Conservation (phyloP, 1,139 yeast species). For the Hemisphaericaspora xylanilytica region DNA sequence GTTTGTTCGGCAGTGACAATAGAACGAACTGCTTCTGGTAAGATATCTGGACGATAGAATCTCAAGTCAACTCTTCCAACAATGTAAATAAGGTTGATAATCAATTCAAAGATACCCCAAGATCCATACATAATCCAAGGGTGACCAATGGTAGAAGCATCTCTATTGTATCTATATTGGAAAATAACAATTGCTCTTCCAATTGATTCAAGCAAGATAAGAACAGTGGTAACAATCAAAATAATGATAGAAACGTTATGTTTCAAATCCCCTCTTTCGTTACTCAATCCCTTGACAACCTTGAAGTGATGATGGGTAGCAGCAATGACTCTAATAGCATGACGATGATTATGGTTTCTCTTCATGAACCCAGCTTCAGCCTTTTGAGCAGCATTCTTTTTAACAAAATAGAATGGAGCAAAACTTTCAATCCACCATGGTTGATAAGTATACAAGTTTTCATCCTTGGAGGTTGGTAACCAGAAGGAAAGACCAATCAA, state of each 20-base stretch:
- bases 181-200: constrained; percentile 34
- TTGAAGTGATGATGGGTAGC: constrained; percentile 44
- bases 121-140: constrained; percentile 34
- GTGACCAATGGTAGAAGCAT: constrained; percentile 22
- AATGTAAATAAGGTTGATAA: constrained; percentile 36
- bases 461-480: constrained; percentile 46
- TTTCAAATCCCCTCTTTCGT: constrained; percentile 36
- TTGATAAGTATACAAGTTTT: constrained; percentile 42
- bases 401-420: constrained; percentile 42
- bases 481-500: constrained; percentile 40
- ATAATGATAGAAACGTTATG: constrained; percentile 37
- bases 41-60: constrained; percentile 45
- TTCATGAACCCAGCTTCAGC: constrained; percentile 45
- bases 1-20: constrained; percentile 45
- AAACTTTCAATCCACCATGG: constrained; percentile 51
- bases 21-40: constrained; percentile 36
- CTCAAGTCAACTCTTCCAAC: constrained; percentile 47
- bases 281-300: constrained; percentile 41
- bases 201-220: constrained; percentile 32
- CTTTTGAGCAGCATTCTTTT: constrained; percentile 35
- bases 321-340: constrained; percentile 44
- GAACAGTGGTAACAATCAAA: constrained; percentile 31
- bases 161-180: constrained; percentile 22
- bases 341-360: constrained; percentile 43
- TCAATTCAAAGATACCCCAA: constrained; percentile 41